These are phyloP conservation scores for Auriscalpium vulgare DNA, from an alignment of 768 basidiomycete genomes.

Conservation along the genomic window DNA sequence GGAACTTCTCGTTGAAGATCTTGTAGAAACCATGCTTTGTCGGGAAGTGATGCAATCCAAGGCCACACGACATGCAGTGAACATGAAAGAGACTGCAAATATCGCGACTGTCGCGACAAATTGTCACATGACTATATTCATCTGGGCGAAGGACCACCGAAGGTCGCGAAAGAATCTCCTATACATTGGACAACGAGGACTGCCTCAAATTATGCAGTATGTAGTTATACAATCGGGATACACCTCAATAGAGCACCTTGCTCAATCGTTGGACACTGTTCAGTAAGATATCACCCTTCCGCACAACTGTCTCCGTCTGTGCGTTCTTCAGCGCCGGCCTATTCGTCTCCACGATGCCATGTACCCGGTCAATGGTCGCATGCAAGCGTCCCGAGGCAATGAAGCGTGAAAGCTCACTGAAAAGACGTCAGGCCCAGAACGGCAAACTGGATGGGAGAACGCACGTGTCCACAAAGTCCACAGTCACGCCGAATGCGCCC, in stretches of 20 bases:
- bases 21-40: too few relatives aligned
- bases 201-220: too few relatives aligned
- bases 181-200: too few relatives aligned
- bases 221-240: too few relatives aligned
- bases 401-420: constrained; percentile 84
- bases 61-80: too few relatives aligned
- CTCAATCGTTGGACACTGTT: constrained; percentile 84
- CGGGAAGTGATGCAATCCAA: too few relatives aligned
- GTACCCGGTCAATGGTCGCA: constrained; percentile 91
- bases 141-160: too few relatives aligned
- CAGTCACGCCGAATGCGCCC: constrained; percentile 82
- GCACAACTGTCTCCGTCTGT: constrained; percentile 89
- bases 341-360: constrained; percentile 89
- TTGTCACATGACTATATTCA: too few relatives aligned
- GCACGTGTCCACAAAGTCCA: constrained; percentile 80
- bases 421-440: not conserved
- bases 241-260: constrained; percentile 62
- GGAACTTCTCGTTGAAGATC: too few relatives aligned
- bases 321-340: constrained; percentile 68
- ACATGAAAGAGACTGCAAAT: too few relatives aligned
- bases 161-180: too few relatives aligned
- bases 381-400: constrained; percentile 82
- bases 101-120: too few relatives aligned
- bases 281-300: constrained; percentile 84
- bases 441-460: constrained; percentile 24